A percentile compares a stretch with the other conserved stretches of the same genome.
These are phyloP conservation scores for Chaetomium sp. DNA, from an alignment of 2,329 filamentous ascomycete genomes.

Conservation along the genomic window DNA sequence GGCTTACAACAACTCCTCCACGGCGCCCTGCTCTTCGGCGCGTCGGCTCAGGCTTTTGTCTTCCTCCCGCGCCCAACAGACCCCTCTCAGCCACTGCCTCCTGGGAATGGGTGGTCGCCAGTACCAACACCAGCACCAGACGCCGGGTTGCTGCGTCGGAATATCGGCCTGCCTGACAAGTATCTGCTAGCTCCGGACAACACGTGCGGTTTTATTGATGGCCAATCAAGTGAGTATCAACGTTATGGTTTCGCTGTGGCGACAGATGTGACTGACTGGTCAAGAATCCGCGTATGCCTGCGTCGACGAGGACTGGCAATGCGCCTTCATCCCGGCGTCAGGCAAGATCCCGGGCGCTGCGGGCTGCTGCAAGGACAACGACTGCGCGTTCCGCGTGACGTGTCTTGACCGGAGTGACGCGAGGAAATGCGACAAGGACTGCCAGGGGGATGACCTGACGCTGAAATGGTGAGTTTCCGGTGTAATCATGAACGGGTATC, in stretches of 20 bases:
- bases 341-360: conserved; percentile 30
- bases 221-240: conserved; percentile 29
- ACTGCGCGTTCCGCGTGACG: conserved; percentile 31
- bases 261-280: not conserved
- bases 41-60: conserved; percentile 31
- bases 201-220: conserved; percentile 45
- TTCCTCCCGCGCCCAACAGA: conserved; percentile 33
- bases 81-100: conserved; percentile 26
- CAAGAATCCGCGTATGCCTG: conserved; percentile 38
- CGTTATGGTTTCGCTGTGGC: too few relatives aligned
- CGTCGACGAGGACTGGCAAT: conserved; percentile 25
- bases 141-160: conserved; percentile 29
- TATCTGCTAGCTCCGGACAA: conserved; percentile 43
- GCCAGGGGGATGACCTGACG: conserved; percentile 34
- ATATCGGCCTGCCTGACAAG: conserved; percentile 25
- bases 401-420: conserved; percentile 37
- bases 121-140: conserved; percentile 37
- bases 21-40: conserved; percentile 27
- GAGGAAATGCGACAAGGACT: conserved; percentile 36
- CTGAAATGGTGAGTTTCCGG: conserved; percentile 39
- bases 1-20: conserved; percentile 22
- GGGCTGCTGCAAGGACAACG: conserved; percentile 35
- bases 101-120: conserved; percentile 32
- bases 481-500: too few relatives aligned
- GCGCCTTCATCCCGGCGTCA: conserved; percentile 35